Evolutionary conservation across 1,284 basidiomycete genomes (phyloP).

Genomic region (Tilletia setariae): DNA sequence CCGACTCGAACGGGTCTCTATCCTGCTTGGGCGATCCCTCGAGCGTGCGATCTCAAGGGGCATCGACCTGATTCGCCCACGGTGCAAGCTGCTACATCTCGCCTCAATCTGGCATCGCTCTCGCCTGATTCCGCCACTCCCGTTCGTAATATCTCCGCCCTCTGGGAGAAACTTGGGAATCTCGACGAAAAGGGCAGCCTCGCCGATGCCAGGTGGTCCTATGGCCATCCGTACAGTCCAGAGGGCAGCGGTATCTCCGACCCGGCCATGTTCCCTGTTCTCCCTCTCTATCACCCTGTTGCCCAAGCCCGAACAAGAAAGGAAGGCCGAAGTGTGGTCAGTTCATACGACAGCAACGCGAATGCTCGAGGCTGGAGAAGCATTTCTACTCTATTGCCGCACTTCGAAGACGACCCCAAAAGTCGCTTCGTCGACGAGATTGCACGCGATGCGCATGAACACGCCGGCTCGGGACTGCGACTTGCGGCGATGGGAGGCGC

Average conservation of each 20-base stretch:
- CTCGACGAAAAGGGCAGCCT: slow-evolving; percentile 3
- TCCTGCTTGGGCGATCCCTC: neutral
- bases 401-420: slow-evolving; percentile 52
- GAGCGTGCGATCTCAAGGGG: no score
- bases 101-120: neutral
- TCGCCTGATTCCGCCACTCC: neutral
- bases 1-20: neutral
- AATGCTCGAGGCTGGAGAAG: slow-evolving; percentile 14
- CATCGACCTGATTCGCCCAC: no score
- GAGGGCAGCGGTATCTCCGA: slow-evolving; percentile 21
- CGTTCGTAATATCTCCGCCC: neutral
- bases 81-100: no score
- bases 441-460: slow-evolving; percentile 44
- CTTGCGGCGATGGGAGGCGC: no score
- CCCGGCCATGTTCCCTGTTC: neutral
- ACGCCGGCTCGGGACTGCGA: slow-evolving; percentile 18
- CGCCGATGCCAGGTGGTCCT: slow-evolving; percentile 31
- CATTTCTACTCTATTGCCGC: slow-evolving; percentile 49
- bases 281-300: slow-evolving; percentile 9
- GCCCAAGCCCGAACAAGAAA: neutral
- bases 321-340: neutral
- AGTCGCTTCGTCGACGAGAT: slow-evolving; percentile 52
- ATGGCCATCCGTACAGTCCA: slow-evolving; percentile 48
- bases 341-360: neutral
- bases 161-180: slow-evolving; percentile 8